Evolutionary conservation across 352 stramenopile genomes (phyloP).

Genomic region (Phytopythium litorale): DNA sequence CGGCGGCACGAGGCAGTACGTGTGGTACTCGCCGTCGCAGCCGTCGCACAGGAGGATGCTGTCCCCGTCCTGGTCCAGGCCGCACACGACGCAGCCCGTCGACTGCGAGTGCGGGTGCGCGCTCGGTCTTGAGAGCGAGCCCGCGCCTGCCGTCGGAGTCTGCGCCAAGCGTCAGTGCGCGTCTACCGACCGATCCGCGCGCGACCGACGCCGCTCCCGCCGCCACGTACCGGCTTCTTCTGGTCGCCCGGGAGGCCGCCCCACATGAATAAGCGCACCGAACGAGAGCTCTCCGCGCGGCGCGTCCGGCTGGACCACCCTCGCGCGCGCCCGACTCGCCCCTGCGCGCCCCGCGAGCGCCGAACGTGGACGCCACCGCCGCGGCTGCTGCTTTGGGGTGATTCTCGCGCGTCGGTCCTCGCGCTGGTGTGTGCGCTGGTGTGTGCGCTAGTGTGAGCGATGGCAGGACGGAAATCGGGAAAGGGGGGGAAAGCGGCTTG

Average conservation of each 20-base stretch:
- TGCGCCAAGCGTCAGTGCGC: not conserved
- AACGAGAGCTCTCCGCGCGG: not conserved
- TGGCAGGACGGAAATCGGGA: no score
- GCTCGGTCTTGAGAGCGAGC: not conserved
- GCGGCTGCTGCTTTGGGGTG: no score
- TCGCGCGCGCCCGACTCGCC: not conserved
- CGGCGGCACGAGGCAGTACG: conserved; percentile 73
- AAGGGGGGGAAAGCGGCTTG: no score
- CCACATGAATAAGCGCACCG: conserved; percentile 4
- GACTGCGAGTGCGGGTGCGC: conserved; percentile 22
- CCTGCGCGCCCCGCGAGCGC: not conserved
- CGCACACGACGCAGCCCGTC: conserved; percentile 66
- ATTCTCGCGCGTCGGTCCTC: not conserved
- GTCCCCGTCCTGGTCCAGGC: conserved; percentile 68
- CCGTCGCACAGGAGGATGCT: conserved; percentile 82
- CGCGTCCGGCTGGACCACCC: not conserved
- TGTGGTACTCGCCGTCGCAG: conserved; percentile 87
- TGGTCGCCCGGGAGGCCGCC: not conserved
- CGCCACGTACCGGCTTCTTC: not conserved
- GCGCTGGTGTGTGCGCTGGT: no score
- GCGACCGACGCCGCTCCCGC: no score
- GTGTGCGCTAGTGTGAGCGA: no score
- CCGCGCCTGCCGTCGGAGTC: conserved; percentile 3
- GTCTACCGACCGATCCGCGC: no score
- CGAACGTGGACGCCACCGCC: not conserved